These are phyloP conservation scores for Tetraselmis chui DNA, from an alignment of 139 green algal species.

Conservation along the genomic window DNA sequence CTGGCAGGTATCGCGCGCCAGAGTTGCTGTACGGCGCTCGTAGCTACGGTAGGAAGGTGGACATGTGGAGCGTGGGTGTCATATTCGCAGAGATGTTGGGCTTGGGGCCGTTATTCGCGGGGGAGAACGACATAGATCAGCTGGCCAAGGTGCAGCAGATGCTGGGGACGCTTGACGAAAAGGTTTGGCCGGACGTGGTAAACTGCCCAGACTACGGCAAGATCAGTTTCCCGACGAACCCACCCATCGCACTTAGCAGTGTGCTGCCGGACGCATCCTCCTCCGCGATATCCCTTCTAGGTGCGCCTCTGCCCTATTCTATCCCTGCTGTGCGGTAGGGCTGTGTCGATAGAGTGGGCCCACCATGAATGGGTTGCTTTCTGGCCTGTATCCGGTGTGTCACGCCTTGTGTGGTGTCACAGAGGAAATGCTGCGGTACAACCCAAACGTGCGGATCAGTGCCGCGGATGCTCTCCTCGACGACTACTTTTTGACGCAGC, in stretches of 20 bases:
- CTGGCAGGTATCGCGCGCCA: constrained; percentile 5
- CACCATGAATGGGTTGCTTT: too few relatives aligned
- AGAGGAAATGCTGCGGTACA: neutral
- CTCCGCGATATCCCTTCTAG: neutral
- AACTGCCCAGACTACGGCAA: constrained; percentile 9
- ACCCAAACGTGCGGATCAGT: neutral
- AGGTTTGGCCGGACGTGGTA: neutral
- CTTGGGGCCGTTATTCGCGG: neutral
- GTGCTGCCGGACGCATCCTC: neutral
- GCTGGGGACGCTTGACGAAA: constrained; percentile 4
- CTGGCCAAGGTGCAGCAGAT: constrained; percentile 6
- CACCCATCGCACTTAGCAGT: neutral
- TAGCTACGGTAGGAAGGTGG: constrained; percentile 7
- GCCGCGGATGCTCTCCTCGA: neutral
- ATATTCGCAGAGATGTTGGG: constrained; percentile 4
- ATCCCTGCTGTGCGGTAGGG: too few relatives aligned
- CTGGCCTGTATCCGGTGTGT: too few relatives aligned
- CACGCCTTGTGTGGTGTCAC: too few relatives aligned
- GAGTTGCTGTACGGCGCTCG: constrained; percentile 6
- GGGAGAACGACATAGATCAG: constrained; percentile 14
- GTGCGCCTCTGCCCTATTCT: too few relatives aligned
- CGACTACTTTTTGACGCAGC: neutral
- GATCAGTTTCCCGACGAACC: constrained; percentile 2
- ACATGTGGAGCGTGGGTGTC: constrained; percentile 1
- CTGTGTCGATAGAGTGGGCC: too few relatives aligned